Evolutionary conservation across 306 rosid species (phyloP).

Genomic region (Corylus heterophylla): DNA sequence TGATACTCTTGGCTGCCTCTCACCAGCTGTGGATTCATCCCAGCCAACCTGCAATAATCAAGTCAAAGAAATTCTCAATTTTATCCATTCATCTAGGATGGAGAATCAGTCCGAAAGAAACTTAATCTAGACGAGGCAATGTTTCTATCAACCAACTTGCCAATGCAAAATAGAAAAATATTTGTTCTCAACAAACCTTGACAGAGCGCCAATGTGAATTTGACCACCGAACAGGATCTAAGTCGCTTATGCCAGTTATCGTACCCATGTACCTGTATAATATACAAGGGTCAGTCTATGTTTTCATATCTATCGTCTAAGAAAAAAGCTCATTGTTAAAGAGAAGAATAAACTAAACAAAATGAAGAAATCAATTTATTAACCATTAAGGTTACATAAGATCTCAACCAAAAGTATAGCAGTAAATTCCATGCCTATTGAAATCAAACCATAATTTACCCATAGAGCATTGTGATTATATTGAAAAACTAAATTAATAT

Average conservation of each 20-base stretch:
- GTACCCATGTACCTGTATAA: constrained; percentile 83
- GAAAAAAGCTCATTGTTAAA: background rate
- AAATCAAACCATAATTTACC: constrained; percentile 6
- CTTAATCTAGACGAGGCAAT: constrained; percentile 6
- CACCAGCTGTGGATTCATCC: constrained; percentile 99
- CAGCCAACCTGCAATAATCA: constrained; percentile 82
- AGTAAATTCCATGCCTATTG: background rate
- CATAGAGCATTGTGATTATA: background rate
- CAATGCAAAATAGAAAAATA: background rate
- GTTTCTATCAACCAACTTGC: constrained; percentile 8
- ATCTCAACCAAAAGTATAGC: constrained; percentile 15
- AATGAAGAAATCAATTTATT: background rate
- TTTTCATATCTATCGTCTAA: background rate
- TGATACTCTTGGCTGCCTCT: constrained; percentile 95
- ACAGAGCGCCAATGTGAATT: constrained; percentile 99
- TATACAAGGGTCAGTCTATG: constrained; percentile 21
- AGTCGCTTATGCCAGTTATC: constrained; percentile 85
- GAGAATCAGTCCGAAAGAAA: constrained; percentile 16
- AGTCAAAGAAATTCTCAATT: constrained; percentile 6
- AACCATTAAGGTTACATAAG: background rate
- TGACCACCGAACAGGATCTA: constrained; percentile 81
- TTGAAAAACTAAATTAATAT: background rate
- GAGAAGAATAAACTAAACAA: background rate
- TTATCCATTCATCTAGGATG: background rate
- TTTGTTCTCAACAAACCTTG: constrained; percentile 59